These are phyloP conservation scores for Botrytis fabae DNA, from an alignment of 2,329 filamentous ascomycete genomes.

Conservation along the genomic window DNA sequence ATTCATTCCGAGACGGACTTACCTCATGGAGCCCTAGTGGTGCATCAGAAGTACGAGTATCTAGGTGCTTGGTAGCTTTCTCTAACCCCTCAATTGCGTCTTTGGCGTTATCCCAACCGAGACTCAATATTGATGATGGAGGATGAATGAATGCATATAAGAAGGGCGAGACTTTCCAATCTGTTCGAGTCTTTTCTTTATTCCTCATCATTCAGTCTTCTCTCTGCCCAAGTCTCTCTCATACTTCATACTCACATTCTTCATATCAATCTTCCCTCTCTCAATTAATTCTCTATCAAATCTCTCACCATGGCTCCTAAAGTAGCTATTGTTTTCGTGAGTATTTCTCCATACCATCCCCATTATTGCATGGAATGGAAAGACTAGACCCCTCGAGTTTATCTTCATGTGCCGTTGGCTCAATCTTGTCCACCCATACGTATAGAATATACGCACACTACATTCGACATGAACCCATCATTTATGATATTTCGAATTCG, in stretches of 20 bases:
- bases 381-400: too few relatives aligned
- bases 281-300: not conserved
- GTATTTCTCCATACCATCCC: constrained; percentile 43
- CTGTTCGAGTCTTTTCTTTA: constrained; percentile 54
- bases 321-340: constrained; percentile 85
- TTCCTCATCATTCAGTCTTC: constrained; percentile 28
- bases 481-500: not conserved
- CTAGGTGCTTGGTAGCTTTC: not conserved
- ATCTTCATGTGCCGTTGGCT: not conserved
- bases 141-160: constrained; percentile 4
- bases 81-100: not conserved
- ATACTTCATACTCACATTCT: not conserved
- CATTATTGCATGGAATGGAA: not conserved
- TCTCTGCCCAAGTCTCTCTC: constrained; percentile 5
- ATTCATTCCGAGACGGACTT: not conserved
- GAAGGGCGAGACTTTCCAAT: not conserved
- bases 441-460: too few relatives aligned
- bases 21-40: not conserved
- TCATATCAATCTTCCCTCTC: not conserved
- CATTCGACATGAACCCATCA: not conserved
- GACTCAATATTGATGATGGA: not conserved
- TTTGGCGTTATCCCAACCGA: not conserved
- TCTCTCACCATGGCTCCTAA: constrained; percentile 72
- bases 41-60: not conserved
- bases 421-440: not conserved